Evolutionary conservation across 148 eudicot species (phyloP), one percentile per base, ranked within the genome.

Genomic region (Salicornia ramosissima): DNA sequence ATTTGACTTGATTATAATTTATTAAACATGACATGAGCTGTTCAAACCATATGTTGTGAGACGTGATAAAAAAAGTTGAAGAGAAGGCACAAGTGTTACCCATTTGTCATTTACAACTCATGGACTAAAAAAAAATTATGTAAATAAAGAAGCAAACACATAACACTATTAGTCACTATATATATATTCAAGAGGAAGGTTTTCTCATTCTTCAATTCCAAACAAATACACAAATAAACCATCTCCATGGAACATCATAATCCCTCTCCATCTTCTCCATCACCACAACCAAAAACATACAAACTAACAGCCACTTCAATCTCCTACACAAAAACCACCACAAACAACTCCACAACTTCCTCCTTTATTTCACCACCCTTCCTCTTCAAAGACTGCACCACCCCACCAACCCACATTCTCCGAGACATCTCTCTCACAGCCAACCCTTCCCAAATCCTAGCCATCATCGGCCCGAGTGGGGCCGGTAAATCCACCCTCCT

Each of bases 401-500:
- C 82, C 28, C 84, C 84, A 42, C 87, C 87, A 6, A 81, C 79
- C 55, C 49, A 83, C 87, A 90, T 93, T 85, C 87, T 93, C 65
- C 81, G 64, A 52, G 75, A 86, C 67, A 72, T 93, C 73, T 83
- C 92, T 0, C 75, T 90, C 43, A 81, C 84, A 12, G 96, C 98
- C 67, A 39, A 80, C 71, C 98, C 98, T 0, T 86, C 92, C 18
- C 78, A 90, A 79, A 90, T 93, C 73, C 86, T 93, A 1, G 98
- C 95, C 77, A 75, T 93, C 7, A 90, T 88, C 4, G 98, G 98
- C 65, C 96, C 98, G 0, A 90, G 96, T 14, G 98, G 98, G 2
- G 94, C 98, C 39, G 96, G 96, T 8, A 93, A 93, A 74, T 90
- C 96, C 63, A 86, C 90, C 36, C 82, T 93, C 14, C 92, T 93